phyloP scores from a whole-genome alignment of 1,284 basidiomycete species.

The Malassezia yamatoensis region DNA sequence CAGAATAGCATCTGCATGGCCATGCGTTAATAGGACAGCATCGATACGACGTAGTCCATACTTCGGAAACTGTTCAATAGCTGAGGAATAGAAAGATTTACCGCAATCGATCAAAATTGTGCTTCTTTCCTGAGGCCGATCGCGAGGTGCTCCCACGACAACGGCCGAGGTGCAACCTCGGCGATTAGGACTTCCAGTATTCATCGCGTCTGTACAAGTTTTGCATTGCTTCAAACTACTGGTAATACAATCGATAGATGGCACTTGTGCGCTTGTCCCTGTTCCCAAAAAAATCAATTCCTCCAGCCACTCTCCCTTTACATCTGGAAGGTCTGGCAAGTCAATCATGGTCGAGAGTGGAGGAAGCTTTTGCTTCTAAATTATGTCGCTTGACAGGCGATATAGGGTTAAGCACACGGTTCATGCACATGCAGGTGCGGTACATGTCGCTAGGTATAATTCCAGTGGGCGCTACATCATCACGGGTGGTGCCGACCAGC shows the following conservation, averaged over 20 bases:
- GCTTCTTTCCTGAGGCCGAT: conserved; percentile 12
- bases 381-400: background rate
- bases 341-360: background rate
- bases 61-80: conserved; percentile 23
- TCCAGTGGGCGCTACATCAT: conserved; percentile 69
- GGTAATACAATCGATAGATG: conserved; percentile 35
- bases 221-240: conserved; percentile 14
- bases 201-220: conserved; percentile 33
- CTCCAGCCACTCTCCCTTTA: conserved; percentile 27
- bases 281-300: conserved; percentile 38
- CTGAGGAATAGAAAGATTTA: conserved; percentile 39
- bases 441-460: conserved; percentile 45
- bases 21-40: conserved; percentile 41
- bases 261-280: conserved; percentile 39
- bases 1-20: conserved; percentile 41
- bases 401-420: conserved; percentile 12
- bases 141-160: conserved; percentile 21
- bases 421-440: conserved; percentile 40
- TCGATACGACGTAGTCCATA: conserved; percentile 29
- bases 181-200: conserved; percentile 31
- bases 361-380: background rate
- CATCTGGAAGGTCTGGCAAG: conserved; percentile 2
- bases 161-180: conserved; percentile 30
- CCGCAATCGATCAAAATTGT: conserved; percentile 44
- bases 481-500: conserved; percentile 80